phyloP scores from a whole-genome alignment of 1,284 basidiomycete genomes.

The Fistulinella cinereoalba region DNA sequence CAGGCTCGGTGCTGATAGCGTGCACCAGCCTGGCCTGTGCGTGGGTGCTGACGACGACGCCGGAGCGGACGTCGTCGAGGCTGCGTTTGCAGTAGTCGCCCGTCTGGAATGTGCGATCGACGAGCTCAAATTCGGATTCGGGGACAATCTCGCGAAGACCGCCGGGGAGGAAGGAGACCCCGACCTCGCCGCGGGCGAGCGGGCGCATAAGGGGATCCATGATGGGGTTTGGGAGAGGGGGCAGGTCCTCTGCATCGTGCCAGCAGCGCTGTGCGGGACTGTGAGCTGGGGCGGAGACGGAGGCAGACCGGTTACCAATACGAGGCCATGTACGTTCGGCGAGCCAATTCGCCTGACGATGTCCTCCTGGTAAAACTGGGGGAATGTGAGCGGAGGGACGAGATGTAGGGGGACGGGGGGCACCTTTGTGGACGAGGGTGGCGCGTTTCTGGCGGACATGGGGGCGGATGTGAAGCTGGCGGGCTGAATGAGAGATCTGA shows the following conservation, averaged over 20 bases:
- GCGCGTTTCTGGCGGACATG: slow-evolving; percentile 20
- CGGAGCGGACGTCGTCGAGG: slow-evolving; percentile 72
- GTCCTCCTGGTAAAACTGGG: slow-evolving; percentile 75
- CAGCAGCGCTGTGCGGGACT: slow-evolving; percentile 60
- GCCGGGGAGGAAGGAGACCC: slow-evolving; percentile 67
- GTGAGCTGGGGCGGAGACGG: slow-evolving; percentile 5
- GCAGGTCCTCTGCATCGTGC: slow-evolving; percentile 74
- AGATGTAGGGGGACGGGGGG: not conserved
- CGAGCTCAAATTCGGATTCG: slow-evolving; percentile 67
- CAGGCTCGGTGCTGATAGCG: slow-evolving; percentile 60
- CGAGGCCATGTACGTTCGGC: slow-evolving; percentile 33
- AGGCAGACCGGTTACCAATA: slow-evolving; percentile 21
- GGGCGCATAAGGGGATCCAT: slow-evolving; percentile 72
- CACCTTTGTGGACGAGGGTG: slow-evolving; percentile 27
- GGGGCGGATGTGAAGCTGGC: slow-evolving; percentile 10
- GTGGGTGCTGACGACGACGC: slow-evolving; percentile 64
- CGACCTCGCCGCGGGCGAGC: slow-evolving; percentile 78
- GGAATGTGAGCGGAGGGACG: not conserved
- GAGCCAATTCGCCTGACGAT: slow-evolving; percentile 55
- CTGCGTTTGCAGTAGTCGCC: slow-evolving; percentile 86
- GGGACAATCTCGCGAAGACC: slow-evolving; percentile 66
- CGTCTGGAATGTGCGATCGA: slow-evolving; percentile 76
- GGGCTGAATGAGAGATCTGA: slow-evolving; percentile 1
- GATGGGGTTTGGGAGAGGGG: slow-evolving; percentile 40
- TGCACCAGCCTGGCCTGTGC: slow-evolving; percentile 72